Evolutionary conservation across 192 early-diverging fungal genomes (phyloP).

Genomic region (Chytriomyces confervae): DNA sequence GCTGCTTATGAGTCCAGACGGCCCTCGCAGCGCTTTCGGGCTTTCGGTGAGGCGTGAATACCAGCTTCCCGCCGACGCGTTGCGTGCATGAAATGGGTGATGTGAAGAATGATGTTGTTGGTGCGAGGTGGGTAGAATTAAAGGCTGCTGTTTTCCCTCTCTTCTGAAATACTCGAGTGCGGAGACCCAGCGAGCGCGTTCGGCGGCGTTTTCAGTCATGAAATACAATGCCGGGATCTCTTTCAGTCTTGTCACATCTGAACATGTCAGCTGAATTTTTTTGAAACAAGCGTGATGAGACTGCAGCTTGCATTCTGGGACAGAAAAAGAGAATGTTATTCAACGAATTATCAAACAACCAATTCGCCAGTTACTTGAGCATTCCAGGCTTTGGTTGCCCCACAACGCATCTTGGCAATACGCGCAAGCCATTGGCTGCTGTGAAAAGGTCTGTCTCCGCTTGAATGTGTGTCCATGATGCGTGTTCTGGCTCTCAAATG

Average conservation of each 20-base stretch:
- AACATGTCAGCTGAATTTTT: constrained; percentile 49
- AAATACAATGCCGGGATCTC: constrained; percentile 47
- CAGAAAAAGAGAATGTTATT: background rate
- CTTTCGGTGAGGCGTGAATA: too few relatives aligned
- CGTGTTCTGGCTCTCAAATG: constrained; percentile 18
- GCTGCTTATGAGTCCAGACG: too few relatives aligned
- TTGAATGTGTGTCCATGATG: constrained; percentile 52
- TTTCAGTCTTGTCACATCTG: background rate
- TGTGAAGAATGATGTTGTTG: background rate
- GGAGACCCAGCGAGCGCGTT: constrained; percentile 50
- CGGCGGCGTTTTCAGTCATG: constrained; percentile 50
- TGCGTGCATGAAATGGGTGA: background rate
- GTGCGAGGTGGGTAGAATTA: background rate
- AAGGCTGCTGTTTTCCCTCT: constrained; percentile 29
- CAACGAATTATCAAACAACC: background rate
- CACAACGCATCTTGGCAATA: constrained; percentile 59
- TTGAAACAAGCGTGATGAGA: constrained; percentile 28
- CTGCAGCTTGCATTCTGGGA: constrained; percentile 30
- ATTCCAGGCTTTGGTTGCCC: constrained; percentile 57
- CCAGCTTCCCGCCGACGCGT: background rate
- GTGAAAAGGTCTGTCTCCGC: constrained; percentile 40
- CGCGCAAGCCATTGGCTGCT: constrained; percentile 60
- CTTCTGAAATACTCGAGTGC: constrained; percentile 48
- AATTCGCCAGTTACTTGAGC: constrained; percentile 42
- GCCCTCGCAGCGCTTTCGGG: too few relatives aligned